phyloP scores from a whole-genome alignment of 371 early-diverging fungal genomes.

The Mucor circinelloides region DNA sequence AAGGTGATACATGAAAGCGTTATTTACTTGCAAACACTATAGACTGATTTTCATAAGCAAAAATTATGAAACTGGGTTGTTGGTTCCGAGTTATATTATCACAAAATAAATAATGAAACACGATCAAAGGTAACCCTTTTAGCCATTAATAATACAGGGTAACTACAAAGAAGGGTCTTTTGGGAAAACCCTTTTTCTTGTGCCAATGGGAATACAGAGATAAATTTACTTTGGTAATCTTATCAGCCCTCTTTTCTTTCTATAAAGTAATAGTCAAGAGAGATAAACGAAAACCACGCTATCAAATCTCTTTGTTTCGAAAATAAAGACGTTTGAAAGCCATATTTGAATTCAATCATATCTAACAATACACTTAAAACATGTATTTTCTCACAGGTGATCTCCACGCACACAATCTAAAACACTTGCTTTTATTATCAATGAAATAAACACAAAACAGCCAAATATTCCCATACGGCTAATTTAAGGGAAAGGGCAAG shows the following conservation, averaged over 20 bases:
- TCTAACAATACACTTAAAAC: neutral
- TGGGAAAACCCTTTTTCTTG: neutral
- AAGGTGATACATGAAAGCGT: neutral
- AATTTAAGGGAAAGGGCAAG: neutral
- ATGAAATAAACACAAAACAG: neutral
- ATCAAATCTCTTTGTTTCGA: neutral
- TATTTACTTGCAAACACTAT: neutral
- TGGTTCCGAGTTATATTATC: neutral
- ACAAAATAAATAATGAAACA: neutral
- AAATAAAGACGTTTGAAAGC: neutral
- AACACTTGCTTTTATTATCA: neutral
- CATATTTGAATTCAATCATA: neutral
- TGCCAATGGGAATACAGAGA: neutral
- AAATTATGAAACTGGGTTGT: neutral
- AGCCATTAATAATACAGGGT: neutral
- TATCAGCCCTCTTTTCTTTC: neutral
- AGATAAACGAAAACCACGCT: neutral
- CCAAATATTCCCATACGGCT: neutral
- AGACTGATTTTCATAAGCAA: constrained; percentile 9
- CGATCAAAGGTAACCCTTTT: neutral
- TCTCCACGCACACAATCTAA: neutral
- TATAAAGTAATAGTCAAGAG: neutral
- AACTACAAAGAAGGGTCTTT: neutral
- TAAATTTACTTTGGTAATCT: neutral
- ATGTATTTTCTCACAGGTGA: neutral